Percentiles rank a stretch among this genome's conserved stretches.
Evolutionary conservation across 1,139 yeast species (phyloP).

Genomic region (Magnusiomyces suaveolens): DNA sequence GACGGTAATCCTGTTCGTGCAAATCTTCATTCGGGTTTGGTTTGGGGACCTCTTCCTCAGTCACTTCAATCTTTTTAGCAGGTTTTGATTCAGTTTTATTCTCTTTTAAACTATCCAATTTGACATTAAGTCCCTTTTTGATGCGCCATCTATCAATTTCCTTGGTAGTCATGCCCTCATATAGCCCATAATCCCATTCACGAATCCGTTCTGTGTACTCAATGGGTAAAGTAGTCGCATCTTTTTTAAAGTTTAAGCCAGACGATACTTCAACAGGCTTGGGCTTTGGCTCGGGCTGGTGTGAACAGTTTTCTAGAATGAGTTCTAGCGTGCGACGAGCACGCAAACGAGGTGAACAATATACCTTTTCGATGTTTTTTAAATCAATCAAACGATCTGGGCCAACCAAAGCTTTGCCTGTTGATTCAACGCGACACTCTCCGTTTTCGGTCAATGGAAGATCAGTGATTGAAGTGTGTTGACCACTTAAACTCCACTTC

Average conservation of each 20-base stretch:
- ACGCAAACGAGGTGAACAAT: slow-evolving; percentile 71
- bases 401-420: slow-evolving; percentile 66
- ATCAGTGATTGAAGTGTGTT: slow-evolving; percentile 80
- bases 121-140: slow-evolving; percentile 38
- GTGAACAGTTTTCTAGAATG: slow-evolving; percentile 38
- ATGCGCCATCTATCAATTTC: slow-evolving; percentile 56
- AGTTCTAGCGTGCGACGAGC: slow-evolving; percentile 67
- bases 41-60: neutral
- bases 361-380: slow-evolving; percentile 47
- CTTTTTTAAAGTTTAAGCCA: neutral
- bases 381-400: slow-evolving; percentile 54
- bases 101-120: neutral
- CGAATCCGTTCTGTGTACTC: slow-evolving; percentile 50
- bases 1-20: slow-evolving; percentile 18
- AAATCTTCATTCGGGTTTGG: neutral
- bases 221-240: neutral
- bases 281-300: slow-evolving; percentile 30
- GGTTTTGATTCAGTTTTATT: neutral
- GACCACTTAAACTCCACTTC: slow-evolving; percentile 91
- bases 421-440: slow-evolving; percentile 58
- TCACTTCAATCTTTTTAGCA: neutral
- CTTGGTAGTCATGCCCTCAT: slow-evolving; percentile 69
- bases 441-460: slow-evolving; percentile 71
- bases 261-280: slow-evolving; percentile 4
- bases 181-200: slow-evolving; percentile 96